phyloP scores from a whole-genome alignment of 495 filamentous ascomycete species.

The Annulohypoxylon stygium region DNA sequence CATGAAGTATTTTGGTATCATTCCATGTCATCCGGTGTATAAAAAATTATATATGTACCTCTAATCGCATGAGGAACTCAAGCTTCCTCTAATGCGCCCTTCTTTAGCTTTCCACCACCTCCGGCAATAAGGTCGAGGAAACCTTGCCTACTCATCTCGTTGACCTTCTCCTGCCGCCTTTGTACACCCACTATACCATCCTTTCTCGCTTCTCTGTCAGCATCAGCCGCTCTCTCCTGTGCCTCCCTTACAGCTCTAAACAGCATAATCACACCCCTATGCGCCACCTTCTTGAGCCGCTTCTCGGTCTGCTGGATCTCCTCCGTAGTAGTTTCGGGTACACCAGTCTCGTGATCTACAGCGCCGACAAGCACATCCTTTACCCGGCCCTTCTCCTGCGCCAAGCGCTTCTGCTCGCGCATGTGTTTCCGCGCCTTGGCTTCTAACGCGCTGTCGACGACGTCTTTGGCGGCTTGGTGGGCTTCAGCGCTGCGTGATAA shows the following conservation, averaged over 20 bases:
- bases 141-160: slow-evolving; percentile 95
- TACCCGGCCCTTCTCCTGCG: slow-evolving; percentile 87
- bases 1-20: slow-evolving; percentile 45
- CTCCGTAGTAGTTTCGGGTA: slow-evolving; percentile 62
- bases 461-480: slow-evolving; percentile 71
- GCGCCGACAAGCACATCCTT: slow-evolving; percentile 78
- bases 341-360: slow-evolving; percentile 59
- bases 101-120: slow-evolving; percentile 66
- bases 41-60: background rate
- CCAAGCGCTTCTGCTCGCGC: slow-evolving; percentile 82
- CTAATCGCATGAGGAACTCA: slow-evolving; percentile 30
- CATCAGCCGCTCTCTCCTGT: slow-evolving; percentile 85
- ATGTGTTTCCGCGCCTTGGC: slow-evolving; percentile 81
- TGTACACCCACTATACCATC: slow-evolving; percentile 81
- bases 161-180: slow-evolving; percentile 83
- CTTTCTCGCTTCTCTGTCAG: slow-evolving; percentile 72
- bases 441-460: slow-evolving; percentile 82
- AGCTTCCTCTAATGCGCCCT: slow-evolving; percentile 65
- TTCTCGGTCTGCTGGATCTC: slow-evolving; percentile 82
- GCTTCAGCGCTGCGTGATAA: slow-evolving; percentile 82
- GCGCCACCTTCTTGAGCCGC: slow-evolving; percentile 83
- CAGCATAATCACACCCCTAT: slow-evolving; percentile 91
- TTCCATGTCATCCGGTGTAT: slow-evolving; percentile 16
- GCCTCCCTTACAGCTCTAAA: slow-evolving; percentile 96
- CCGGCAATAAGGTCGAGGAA: slow-evolving; percentile 92